Percentiles rank a stretch among this genome's conserved stretches.
These are phyloP conservation scores for Elsinoe arachidis DNA, from an alignment of 2,329 filamentous ascomycete genomes.

Conservation along the genomic window DNA sequence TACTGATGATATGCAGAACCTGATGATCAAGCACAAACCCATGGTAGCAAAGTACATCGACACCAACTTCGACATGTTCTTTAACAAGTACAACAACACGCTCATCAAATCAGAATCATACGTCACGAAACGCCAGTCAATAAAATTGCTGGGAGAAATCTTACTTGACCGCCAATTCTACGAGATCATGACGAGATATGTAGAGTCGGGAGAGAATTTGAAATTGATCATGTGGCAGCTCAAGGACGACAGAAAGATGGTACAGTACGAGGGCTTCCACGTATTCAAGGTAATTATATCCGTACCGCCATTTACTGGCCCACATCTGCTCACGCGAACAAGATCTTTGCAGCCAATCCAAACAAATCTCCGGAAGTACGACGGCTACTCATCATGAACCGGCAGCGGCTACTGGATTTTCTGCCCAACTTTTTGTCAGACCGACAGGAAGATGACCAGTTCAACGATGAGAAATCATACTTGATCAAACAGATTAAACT, in stretches of 20 bases:
- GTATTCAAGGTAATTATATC: slow-evolving; percentile 68
- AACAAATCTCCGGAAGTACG: slow-evolving; percentile 96
- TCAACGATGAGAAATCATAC: slow-evolving; percentile 95
- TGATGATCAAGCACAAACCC: slow-evolving; percentile 87
- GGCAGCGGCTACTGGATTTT: slow-evolving; percentile 82
- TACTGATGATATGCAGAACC: slow-evolving; percentile 52
- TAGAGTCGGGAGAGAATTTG: slow-evolving; percentile 87
- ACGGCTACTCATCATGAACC: slow-evolving; percentile 92
- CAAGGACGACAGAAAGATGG: slow-evolving; percentile 94
- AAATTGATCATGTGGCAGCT: slow-evolving; percentile 98
- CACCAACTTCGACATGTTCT: slow-evolving; percentile 89
- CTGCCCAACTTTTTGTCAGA: slow-evolving; percentile 88
- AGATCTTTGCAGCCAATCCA: slow-evolving; percentile 95
- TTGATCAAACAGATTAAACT: slow-evolving; percentile 77
- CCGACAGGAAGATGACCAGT: slow-evolving; percentile 93
- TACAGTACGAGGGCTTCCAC: slow-evolving; percentile 98
- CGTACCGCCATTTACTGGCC: neutral
- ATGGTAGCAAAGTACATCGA: slow-evolving; percentile 80
- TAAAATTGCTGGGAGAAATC: slow-evolving; percentile 93
- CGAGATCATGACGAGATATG: slow-evolving; percentile 94
- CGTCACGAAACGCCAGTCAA: slow-evolving; percentile 95
- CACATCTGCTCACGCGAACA: slow-evolving; percentile 16
- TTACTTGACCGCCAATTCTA: slow-evolving; percentile 93
- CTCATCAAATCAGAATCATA: slow-evolving; percentile 91
- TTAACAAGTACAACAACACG: slow-evolving; percentile 77